These are phyloP conservation scores for Aspergillus fijiensis DNA, from an alignment of 2,329 filamentous ascomycete genomes.

Conservation along the genomic window DNA sequence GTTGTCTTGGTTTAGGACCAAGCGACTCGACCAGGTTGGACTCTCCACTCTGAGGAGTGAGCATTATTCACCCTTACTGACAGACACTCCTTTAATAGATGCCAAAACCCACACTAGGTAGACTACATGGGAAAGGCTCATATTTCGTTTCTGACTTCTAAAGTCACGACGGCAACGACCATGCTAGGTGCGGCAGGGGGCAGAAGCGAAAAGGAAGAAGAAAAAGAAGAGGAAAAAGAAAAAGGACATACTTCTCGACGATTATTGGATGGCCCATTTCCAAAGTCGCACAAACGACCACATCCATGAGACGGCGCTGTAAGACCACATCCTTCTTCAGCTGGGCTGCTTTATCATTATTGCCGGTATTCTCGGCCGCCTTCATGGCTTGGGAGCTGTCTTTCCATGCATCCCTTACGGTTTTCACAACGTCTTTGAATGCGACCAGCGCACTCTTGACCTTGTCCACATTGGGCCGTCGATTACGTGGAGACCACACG, in stretches of 20 bases:
- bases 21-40: slow-evolving; percentile 4
- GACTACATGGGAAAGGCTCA: slow-evolving; percentile 39
- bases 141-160: slow-evolving; percentile 38
- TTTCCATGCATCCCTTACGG: slow-evolving; percentile 63
- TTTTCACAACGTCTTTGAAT: slow-evolving; percentile 61
- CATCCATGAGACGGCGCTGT: slow-evolving; percentile 58
- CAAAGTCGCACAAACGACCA: slow-evolving; percentile 46
- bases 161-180: slow-evolving; percentile 27
- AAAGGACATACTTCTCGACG: slow-evolving; percentile 50
- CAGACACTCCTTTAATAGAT: slow-evolving; percentile 27
- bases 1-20: slow-evolving; percentile 10
- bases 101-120: slow-evolving; percentile 27
- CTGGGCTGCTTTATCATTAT: slow-evolving; percentile 53
- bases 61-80: slow-evolving; percentile 28
- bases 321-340: slow-evolving; percentile 58
- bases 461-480: slow-evolving; percentile 49
- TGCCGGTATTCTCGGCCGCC: slow-evolving; percentile 58
- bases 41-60: slow-evolving; percentile 11
- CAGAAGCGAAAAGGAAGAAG: slow-evolving; percentile 17
- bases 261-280: slow-evolving; percentile 48
- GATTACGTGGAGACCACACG: slow-evolving; percentile 59
- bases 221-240: neutral
- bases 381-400: slow-evolving; percentile 56
- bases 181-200: slow-evolving; percentile 23
- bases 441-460: slow-evolving; percentile 56